Evolutionary conservation across 1,139 yeast genomes (phyloP), one percentile per base, ranked within the genome.

Genomic region (Suhomyces coccinellae): DNA sequence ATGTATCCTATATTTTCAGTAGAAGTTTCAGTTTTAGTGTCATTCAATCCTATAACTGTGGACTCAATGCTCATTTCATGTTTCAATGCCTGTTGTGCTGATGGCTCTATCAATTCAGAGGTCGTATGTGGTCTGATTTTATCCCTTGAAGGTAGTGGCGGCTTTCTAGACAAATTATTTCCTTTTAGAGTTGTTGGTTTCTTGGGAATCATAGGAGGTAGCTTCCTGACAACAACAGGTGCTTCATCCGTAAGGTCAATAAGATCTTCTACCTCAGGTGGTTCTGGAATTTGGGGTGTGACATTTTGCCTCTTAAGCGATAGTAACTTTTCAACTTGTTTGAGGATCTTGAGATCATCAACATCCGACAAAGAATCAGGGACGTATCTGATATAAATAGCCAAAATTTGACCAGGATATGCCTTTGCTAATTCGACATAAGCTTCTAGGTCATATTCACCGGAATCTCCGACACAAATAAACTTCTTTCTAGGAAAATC

Each of bases 361-460:
- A 69, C 51, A 41, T 79, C 80, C 14, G 87, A 83, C 55, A 86
- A 70, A 1, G 91, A 83, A 34, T 77, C 75, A 0, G 85, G 80
- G 14, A 95, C 90, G 43, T 86, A 86, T 43, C 99, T 72, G 36
- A 95, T 87, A 61, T 83, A 90, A 6, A 95, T 88, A 0, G 87
- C 95, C 27, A 77, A 53, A 0, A 93, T 73, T 52, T 80, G 85
- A 6, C 71, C 67, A 0, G 96, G 95, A 55, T 70, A 81, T 27
- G 63, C 55, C 32, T 68, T 64, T 0, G 96, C 89, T 32, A 89
- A 67, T 33, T 85, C 86, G 6, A 82, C 77, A 60, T 93, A 95
- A 0, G 98, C 96, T 59, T 95, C 99, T 38, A 93, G 71, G 66
- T 95, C 99, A 51, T 85, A 84, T 61, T 95, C 99, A 1, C 99